phyloP scores from a whole-genome alignment of 805 yeast species.

The Zygoascus biomembranicola region DNA sequence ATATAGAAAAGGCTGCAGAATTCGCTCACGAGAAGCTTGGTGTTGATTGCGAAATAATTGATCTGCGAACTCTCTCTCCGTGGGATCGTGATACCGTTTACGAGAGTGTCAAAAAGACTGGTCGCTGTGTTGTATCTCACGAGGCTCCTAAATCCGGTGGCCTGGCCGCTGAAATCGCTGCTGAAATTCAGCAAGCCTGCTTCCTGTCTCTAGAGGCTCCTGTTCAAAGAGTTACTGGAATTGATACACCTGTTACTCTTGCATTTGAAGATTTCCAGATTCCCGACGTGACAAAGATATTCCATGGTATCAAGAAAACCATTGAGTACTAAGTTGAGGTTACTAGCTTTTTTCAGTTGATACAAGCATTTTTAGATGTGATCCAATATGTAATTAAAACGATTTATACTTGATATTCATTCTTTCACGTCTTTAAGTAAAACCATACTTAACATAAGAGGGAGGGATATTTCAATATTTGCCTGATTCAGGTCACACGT shows the following conservation, averaged over 20 bases:
- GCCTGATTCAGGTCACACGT: no score
- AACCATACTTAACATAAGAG: no score
- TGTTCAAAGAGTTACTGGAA: constrained; percentile 88
- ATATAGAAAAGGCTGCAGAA: constrained; percentile 76
- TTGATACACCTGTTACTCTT: constrained; percentile 95
- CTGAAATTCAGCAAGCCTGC: constrained; percentile 91
- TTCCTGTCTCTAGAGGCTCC: constrained; percentile 92
- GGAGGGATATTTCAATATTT: no score
- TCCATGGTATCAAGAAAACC: constrained; percentile 23
- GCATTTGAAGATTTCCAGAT: constrained; percentile 92
- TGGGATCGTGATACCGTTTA: constrained; percentile 77
- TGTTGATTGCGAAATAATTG: constrained; percentile 75
- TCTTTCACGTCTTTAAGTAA: no score
- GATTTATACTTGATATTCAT: no score
- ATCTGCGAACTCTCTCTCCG: constrained; percentile 88
- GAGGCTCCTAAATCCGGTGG: constrained; percentile 91
- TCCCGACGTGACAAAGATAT: constrained; percentile 56
- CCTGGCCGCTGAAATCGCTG: constrained; percentile 91
- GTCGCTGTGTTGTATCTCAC: constrained; percentile 74
- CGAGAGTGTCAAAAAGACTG: constrained; percentile 79
- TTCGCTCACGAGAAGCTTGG: constrained; percentile 68
- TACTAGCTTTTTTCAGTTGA: no score
- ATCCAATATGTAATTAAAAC: no score
- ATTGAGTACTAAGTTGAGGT: constrained; percentile 18
- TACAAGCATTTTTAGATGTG: no score